phyloP scores from a whole-genome alignment of 2,329 filamentous ascomycete species.

The Penicillium sp. region DNA sequence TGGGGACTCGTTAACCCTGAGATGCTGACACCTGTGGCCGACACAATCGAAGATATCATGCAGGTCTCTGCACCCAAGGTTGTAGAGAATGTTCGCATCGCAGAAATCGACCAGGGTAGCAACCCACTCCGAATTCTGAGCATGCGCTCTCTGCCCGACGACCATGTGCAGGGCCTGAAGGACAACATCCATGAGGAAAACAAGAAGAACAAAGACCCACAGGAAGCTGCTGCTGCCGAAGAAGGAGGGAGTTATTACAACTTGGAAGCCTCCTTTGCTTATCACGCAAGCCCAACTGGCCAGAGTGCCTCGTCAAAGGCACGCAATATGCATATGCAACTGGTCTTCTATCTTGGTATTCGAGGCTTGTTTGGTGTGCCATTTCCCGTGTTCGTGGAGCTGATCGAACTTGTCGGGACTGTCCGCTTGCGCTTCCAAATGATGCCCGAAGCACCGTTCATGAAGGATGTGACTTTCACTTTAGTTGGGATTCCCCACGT shows the following conservation, averaged over 20 bases:
- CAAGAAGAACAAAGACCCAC: conserved; percentile 74
- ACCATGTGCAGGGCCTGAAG: conserved; percentile 77
- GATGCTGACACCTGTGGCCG: conserved; percentile 88
- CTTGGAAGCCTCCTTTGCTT: conserved; percentile 83
- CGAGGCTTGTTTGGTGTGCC: conserved; percentile 87
- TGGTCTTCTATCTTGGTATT: conserved; percentile 89
- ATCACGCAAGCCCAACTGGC: conserved; percentile 76
- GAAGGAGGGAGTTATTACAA: conserved; percentile 93
- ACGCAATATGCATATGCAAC: conserved; percentile 93
- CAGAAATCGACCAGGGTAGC: conserved; percentile 89
- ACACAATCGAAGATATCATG: conserved; percentile 94
- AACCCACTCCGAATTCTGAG: conserved; percentile 88
- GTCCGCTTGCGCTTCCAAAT: conserved; percentile 78
- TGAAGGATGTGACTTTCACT: conserved; percentile 89
- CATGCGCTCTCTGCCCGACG: conserved; percentile 78
- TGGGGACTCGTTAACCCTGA: conserved; percentile 95
- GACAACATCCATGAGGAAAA: conserved; percentile 76
- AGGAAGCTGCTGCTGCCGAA: conserved; percentile 84
- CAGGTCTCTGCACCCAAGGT: conserved; percentile 87
- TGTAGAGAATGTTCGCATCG: conserved; percentile 91
- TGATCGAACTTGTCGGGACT: conserved; percentile 87
- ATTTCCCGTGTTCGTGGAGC: conserved; percentile 81
- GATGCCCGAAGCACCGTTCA: conserved; percentile 84
- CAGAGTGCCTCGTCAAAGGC: conserved; percentile 74
- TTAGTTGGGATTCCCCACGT: conserved; percentile 92